Conservation (phyloP, 2,329 filamentous ascomycete species). For the Chaetoscypha palmicola region DNA sequence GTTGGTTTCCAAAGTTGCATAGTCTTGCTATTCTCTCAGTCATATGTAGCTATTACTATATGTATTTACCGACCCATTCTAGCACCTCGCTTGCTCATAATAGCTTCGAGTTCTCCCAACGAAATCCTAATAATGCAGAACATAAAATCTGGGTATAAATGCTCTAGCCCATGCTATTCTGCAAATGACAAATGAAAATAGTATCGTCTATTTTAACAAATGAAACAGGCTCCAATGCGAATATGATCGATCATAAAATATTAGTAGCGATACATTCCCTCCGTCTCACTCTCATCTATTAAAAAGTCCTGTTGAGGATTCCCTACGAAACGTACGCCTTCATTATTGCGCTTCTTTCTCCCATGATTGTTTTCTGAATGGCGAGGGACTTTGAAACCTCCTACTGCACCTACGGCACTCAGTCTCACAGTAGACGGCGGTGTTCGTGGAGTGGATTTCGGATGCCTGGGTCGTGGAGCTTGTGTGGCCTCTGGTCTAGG, state of each 20-base stretch:
- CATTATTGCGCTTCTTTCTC: slow-evolving; percentile 1
- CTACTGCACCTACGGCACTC: slow-evolving; percentile 1
- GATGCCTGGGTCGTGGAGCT: background rate
- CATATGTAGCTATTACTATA: background rate
- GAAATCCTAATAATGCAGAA: background rate
- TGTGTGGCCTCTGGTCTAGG: slow-evolving; percentile 1
- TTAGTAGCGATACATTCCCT: background rate
- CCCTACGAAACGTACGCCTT: background rate
- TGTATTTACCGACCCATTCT: background rate
- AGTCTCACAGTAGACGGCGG: background rate
- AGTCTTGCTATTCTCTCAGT: no score
- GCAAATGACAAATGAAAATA: background rate
- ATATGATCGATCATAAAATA: no score
- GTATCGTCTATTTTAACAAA: no score
- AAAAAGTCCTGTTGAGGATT: background rate
- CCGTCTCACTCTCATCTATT: background rate
- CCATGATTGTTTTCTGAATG: background rate
- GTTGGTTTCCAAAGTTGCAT: no score
- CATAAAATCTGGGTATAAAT: background rate
- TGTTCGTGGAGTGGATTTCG: background rate
- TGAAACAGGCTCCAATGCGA: no score
- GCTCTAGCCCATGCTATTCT: background rate
- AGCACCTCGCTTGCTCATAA: background rate
- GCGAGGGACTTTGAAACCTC: background rate
- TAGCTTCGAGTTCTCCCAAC: background rate